Conservation (phyloP, 371 early-diverging fungal species). For the Cokeromyces recurvatus region DNA sequence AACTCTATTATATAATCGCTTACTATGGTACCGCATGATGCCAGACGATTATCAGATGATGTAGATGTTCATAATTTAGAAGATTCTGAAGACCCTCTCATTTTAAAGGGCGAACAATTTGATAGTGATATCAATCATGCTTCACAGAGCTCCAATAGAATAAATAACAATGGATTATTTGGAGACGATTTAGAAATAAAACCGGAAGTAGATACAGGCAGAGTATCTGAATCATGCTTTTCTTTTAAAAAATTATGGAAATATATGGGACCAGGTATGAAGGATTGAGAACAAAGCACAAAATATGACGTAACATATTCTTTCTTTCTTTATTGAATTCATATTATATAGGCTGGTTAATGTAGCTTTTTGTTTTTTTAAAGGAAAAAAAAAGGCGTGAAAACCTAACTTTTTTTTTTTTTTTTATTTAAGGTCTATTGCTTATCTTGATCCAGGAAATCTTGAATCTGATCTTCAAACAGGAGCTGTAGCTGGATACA, state of each 20-base stretch:
- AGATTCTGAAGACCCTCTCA: conserved; percentile 6
- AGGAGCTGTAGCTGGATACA: conserved; percentile 64
- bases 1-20: too few relatives aligned
- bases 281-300: not conserved
- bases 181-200: conserved; percentile 38
- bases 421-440: conserved; percentile 54
- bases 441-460: conserved; percentile 76
- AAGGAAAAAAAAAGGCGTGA: not conserved
- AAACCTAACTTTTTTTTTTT: too few relatives aligned
- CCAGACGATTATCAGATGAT: conserved; percentile 10
- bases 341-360: conserved; percentile 31
- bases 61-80: conserved; percentile 4
- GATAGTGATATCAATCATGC: not conserved
- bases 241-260: conserved; percentile 49
- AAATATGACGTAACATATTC: too few relatives aligned
- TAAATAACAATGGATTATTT: conserved; percentile 1
- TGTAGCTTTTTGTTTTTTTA: too few relatives aligned
- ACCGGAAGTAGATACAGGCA: conserved; percentile 39
- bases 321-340: too few relatives aligned
- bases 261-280: conserved; percentile 55
- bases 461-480: conserved; percentile 69
- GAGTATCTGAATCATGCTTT: conserved; percentile 25
- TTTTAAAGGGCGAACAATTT: conserved; percentile 2
- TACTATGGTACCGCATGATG: conserved; percentile 24
- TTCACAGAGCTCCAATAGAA: too few relatives aligned